Conservation (phyloP, 1,139 yeast genomes). For the Trichomonascaceae sp. region DNA sequence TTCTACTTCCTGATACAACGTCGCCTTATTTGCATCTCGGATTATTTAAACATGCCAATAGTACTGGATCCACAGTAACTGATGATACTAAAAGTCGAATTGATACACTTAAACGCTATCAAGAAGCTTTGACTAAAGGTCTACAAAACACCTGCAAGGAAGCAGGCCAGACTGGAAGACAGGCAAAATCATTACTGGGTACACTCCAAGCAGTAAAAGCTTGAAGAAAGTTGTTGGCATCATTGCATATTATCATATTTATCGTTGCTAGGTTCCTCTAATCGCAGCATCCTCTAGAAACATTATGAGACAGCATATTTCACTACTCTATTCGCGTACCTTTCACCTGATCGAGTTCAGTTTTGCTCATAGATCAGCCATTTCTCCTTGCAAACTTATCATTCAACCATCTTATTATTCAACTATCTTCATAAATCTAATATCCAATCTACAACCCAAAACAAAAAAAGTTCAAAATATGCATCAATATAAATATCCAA, state of each 20-base stretch:
- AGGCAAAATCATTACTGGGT: constrained; percentile 36
- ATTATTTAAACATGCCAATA: constrained; percentile 24
- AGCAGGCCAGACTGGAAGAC: constrained; percentile 69
- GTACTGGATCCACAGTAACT: constrained; percentile 28
- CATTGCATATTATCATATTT: not conserved
- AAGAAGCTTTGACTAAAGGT: constrained; percentile 45
- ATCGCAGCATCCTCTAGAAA: not conserved
- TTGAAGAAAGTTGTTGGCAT: no score
- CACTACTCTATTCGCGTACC: not conserved
- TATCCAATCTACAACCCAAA: not conserved
- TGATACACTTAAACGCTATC: constrained; percentile 49
- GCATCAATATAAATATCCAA: not conserved
- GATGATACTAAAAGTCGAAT: constrained; percentile 63
- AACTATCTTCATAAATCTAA: not conserved
- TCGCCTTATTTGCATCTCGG: constrained; percentile 39
- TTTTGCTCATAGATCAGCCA: no score
- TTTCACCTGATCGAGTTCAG: not conserved
- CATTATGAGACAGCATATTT: not conserved
- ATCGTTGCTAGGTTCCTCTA: not conserved
- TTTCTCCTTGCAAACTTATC: no score
- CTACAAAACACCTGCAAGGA: constrained; percentile 52
- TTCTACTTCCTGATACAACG: constrained; percentile 51
- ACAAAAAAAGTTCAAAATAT: not conserved
- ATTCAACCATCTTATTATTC: not conserved
- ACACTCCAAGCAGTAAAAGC: constrained; percentile 2